Evolutionary conservation across 345 rosid species (phyloP).

Genomic region (Streptanthus diversifolius): DNA sequence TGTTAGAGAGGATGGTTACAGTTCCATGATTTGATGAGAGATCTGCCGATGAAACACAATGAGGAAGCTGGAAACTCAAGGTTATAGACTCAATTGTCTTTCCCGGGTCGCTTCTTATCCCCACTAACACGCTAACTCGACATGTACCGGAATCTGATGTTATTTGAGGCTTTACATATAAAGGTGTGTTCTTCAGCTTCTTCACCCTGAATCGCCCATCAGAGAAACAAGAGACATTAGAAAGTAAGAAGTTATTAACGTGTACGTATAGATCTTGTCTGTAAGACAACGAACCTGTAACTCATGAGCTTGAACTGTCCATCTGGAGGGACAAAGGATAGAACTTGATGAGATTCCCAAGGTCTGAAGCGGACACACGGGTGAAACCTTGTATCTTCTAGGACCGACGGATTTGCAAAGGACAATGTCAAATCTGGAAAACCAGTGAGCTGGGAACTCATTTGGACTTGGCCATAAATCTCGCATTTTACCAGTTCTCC

Average conservation of each 20-base stretch:
- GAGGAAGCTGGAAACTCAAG: conserved; percentile 74
- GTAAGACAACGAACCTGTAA: conserved; percentile 59
- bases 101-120: conserved; percentile 79
- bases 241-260: conserved; percentile 56
- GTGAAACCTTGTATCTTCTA: conserved; percentile 85
- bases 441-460: conserved; percentile 84
- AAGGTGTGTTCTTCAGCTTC: conserved; percentile 76
- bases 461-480: conserved; percentile 81
- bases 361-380: conserved; percentile 94
- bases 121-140: conserved; percentile 70
- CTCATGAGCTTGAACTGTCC: conserved; percentile 96
- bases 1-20: conserved; percentile 67
- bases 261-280: neutral
- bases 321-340: conserved; percentile 97
- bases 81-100: conserved; percentile 73
- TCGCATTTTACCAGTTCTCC: conserved; percentile 43
- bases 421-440: conserved; percentile 93
- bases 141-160: conserved; percentile 73
- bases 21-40: conserved; percentile 88
- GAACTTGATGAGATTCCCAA: conserved; percentile 91
- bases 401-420: conserved; percentile 69
- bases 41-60: conserved; percentile 71
- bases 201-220: conserved; percentile 50
- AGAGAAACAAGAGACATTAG: neutral
- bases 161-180: conserved; percentile 89